A percentile compares a stretch with the other conserved stretches of the same genome.
Evolutionary conservation across 768 basidiomycete genomes (phyloP).

Genomic region (Mycena filopes): DNA sequence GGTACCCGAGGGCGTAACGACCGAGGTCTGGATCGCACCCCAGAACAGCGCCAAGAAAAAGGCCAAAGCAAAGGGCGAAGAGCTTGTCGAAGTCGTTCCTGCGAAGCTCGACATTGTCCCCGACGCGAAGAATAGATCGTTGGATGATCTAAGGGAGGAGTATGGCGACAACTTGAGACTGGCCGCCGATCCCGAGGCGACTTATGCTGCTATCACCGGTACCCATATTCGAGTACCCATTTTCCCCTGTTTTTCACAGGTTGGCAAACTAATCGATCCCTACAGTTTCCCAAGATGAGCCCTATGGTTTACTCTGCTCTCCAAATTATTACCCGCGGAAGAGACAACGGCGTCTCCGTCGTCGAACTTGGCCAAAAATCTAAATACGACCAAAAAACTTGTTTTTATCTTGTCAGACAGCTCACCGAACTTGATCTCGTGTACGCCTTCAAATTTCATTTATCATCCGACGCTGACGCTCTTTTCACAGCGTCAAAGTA

Average conservation of each 20-base stretch:
- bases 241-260: not conserved
- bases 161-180: constrained; percentile 77
- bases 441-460: constrained; percentile 51
- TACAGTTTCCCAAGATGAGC: constrained; percentile 80
- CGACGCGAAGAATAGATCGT: constrained; percentile 62
- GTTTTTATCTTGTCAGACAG: constrained; percentile 86
- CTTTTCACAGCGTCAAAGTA: constrained; percentile 70
- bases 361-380: constrained; percentile 82
- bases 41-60: constrained; percentile 76
- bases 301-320: constrained; percentile 88
- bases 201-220: constrained; percentile 84
- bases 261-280: constrained; percentile 23
- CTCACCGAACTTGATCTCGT: constrained; percentile 78
- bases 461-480: constrained; percentile 3
- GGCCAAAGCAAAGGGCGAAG: constrained; percentile 66
- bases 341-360: constrained; percentile 81
- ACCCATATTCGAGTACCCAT: constrained; percentile 81
- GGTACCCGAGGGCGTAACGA: constrained; percentile 64
- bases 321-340: constrained; percentile 84
- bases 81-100: constrained; percentile 52
- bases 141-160: constrained; percentile 65
- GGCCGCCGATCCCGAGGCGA: constrained; percentile 78
- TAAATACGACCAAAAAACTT: constrained; percentile 89
- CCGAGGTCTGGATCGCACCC: constrained; percentile 84
- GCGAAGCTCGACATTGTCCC: constrained; percentile 63